These are phyloP conservation scores for Rhodamnia argentea DNA, from an alignment of 345 rosid species.

Conservation along the genomic window DNA sequence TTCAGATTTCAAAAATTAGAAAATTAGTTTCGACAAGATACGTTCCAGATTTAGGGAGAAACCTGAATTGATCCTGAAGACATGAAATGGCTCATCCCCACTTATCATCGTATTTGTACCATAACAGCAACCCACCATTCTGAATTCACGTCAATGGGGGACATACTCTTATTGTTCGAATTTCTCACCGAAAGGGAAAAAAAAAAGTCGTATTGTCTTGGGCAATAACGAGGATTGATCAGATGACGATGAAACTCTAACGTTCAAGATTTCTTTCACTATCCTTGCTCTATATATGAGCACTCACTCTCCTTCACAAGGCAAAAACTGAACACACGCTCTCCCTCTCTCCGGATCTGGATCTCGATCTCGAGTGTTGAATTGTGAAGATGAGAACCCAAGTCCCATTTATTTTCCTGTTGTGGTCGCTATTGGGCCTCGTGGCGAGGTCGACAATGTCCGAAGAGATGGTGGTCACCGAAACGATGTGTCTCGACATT, in stretches of 20 bases:
- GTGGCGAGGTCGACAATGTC: not conserved
- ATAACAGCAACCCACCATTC: not conserved
- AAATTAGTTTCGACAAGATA: too few relatives aligned
- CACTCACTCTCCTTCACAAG: not conserved
- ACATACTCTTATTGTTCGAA: not conserved
- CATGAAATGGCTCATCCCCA: too few relatives aligned
- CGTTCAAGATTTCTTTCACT: not conserved
- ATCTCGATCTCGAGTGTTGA: not conserved
- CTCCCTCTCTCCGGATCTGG: not conserved
- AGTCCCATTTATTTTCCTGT: not conserved
- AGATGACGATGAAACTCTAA: not conserved
- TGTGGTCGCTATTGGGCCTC: not conserved
- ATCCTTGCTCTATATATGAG: not conserved
- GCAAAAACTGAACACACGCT: not conserved
- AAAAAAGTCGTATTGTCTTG: not conserved
- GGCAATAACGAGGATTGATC: not conserved
- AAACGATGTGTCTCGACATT: conserved; percentile 17
- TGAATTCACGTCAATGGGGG: not conserved
- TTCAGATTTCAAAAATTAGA: too few relatives aligned
- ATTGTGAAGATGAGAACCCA: not conserved
- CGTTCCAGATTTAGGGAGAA: too few relatives aligned
- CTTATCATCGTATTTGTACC: not conserved
- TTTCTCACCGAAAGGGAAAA: not conserved
- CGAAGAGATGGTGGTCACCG: conserved; percentile 6
- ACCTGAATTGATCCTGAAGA: too few relatives aligned